phyloP scores from a whole-genome alignment of 2,329 filamentous ascomycete genomes.

The Trichophyton mentagrophytes region DNA sequence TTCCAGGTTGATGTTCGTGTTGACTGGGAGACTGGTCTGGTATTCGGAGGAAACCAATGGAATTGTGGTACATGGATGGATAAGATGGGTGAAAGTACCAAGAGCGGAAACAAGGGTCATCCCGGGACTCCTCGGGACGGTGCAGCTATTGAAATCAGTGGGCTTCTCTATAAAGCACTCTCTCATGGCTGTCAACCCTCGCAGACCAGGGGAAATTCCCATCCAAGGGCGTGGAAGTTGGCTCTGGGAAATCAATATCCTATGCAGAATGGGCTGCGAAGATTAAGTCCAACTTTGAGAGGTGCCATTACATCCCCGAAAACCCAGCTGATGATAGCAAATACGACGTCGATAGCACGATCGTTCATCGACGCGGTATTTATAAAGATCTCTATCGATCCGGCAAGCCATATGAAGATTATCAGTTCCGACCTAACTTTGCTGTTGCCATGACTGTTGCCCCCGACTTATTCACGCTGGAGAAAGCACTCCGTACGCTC shows the following conservation, averaged over 20 bases:
- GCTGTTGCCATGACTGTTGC: constrained; percentile 91
- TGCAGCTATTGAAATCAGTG: constrained; percentile 87
- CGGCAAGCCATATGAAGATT: constrained; percentile 93
- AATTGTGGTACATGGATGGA: constrained; percentile 99
- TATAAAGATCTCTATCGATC: constrained; percentile 96
- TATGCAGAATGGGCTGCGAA: constrained; percentile 67
- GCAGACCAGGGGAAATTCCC: constrained; percentile 56
- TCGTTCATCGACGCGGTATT: constrained; percentile 85
- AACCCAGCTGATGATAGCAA: constrained; percentile 55
- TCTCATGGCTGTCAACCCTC: constrained; percentile 65
- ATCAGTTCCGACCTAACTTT: constrained; percentile 90
- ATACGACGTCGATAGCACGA: constrained; percentile 65
- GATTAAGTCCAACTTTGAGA: constrained; percentile 78
- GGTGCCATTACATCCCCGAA: constrained; percentile 74
- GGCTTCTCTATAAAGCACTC: constrained; percentile 78
- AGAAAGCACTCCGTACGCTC: constrained; percentile 67
- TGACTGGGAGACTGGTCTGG: constrained; percentile 80
- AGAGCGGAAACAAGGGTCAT: constrained; percentile 79
- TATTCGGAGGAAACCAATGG: constrained; percentile 84
- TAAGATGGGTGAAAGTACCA: constrained; percentile 95
- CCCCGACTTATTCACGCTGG: constrained; percentile 67
- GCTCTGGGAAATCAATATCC: constrained; percentile 50
- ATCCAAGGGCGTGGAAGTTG: constrained; percentile 57
- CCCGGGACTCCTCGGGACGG: constrained; percentile 96
- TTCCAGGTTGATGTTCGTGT: constrained; percentile 87